phyloP scores from a whole-genome alignment of 495 filamentous ascomycete species.

The Trichocladium uniseriatum region DNA sequence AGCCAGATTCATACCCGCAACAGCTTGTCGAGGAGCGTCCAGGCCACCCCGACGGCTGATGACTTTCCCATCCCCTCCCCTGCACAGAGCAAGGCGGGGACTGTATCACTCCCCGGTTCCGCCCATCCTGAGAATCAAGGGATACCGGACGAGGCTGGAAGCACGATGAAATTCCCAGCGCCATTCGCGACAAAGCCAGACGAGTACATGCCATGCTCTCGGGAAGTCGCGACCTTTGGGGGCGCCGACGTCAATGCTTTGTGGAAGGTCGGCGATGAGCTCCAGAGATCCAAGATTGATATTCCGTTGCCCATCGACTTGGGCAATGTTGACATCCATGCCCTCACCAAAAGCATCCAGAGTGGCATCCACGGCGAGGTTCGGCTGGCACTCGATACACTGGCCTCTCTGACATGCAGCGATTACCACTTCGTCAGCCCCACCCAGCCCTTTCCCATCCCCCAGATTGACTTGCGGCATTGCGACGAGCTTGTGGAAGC shows the following conservation, averaged over 20 bases:
- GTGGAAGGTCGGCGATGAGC: conserved; percentile 51
- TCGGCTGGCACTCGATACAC: conserved; percentile 74
- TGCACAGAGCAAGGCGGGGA: conserved; percentile 30
- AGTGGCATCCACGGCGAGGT: conserved; percentile 85
- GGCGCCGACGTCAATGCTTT: conserved; percentile 55
- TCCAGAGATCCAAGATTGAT: conserved; percentile 56
- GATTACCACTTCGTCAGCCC: conserved; percentile 39
- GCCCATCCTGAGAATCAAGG: conserved; percentile 25
- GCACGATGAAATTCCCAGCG: conserved; percentile 23
- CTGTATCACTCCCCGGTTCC: conserved; percentile 25
- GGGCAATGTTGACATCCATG: conserved; percentile 80
- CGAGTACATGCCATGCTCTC: conserved; percentile 55
- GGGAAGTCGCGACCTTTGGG: conserved; percentile 50
- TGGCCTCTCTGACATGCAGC: conserved; percentile 45
- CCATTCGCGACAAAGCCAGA: conserved; percentile 32
- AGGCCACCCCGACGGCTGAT: conserved; percentile 28
- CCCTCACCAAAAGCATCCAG: conserved; percentile 85
- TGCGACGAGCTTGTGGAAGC: conserved; percentile 86
- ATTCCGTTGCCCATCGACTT: conserved; percentile 69
- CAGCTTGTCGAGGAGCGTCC: conserved; percentile 35
- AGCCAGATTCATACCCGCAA: conserved; percentile 28
- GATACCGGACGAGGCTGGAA: conserved; percentile 16
- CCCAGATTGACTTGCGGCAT: conserved; percentile 46
- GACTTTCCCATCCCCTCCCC: conserved; percentile 38
- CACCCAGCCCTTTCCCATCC: conserved; percentile 12